Conservation (phyloP, 2,329 filamentous ascomycete genomes). For the Gremmenia infestans region DNA sequence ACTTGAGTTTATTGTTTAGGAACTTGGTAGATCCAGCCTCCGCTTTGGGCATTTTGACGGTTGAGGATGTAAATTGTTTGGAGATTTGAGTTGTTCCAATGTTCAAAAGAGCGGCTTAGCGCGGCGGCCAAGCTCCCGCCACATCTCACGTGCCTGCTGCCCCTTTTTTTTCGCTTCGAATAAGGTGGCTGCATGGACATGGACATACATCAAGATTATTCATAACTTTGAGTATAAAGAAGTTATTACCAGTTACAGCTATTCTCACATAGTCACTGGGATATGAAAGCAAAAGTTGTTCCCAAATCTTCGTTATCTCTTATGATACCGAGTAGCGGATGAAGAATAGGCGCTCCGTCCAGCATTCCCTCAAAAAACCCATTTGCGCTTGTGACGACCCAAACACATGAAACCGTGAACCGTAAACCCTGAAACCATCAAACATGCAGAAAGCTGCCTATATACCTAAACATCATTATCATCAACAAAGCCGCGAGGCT, state of each 20-base stretch:
- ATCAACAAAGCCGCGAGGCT: constrained; percentile 9
- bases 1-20: constrained; percentile 86
- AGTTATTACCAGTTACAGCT: no score
- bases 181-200: background rate
- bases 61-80: background rate
- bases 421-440: background rate
- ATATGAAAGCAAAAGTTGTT: background rate
- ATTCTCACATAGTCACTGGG: background rate
- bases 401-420: background rate
- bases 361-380: background rate
- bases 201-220: no score
- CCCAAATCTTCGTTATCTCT: background rate
- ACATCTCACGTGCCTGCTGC: no score
- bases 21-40: constrained; percentile 90
- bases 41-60: constrained; percentile 74
- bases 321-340: background rate
- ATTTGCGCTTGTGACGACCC: background rate
- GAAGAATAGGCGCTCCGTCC: background rate
- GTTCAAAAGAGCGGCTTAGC: no score
- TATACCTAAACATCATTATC: constrained; percentile 9
- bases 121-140: no score
- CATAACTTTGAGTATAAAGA: no score
- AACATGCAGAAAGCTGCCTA: background rate
- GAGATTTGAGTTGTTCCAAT: background rate
- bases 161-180: background rate